Evolutionary conservation across 2,329 filamentous ascomycete genomes (phyloP).

Genomic region (Colletotrichum truncatum): DNA sequence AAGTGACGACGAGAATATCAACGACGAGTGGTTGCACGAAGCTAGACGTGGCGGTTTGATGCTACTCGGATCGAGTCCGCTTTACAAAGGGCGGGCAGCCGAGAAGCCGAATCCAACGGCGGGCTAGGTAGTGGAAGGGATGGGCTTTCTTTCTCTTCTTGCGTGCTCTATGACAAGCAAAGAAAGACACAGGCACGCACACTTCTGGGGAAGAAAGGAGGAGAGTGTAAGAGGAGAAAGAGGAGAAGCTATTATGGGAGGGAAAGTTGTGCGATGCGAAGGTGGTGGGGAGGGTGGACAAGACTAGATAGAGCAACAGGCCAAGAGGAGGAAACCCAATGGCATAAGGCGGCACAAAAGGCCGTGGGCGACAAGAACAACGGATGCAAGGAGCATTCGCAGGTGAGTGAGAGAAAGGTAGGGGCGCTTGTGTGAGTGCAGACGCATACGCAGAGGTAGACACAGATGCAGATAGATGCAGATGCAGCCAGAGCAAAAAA

Average conservation of each 20-base stretch:
- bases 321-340: neutral
- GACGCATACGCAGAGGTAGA: slow-evolving; percentile 9
- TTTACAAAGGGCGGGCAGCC: neutral
- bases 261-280: slow-evolving; percentile 10
- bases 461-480: slow-evolving; percentile 2
- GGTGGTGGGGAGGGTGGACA: slow-evolving; percentile 1
- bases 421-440: too few relatives aligned
- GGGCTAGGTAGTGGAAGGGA: neutral
- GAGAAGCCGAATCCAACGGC: slow-evolving; percentile 1
- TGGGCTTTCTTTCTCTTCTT: too few relatives aligned
- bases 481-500: slow-evolving; percentile 19
- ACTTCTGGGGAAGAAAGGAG: neutral
- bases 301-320: neutral
- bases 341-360: slow-evolving; percentile 9
- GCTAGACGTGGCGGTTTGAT: neutral
- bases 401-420: too few relatives aligned
- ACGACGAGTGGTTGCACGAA: neutral
- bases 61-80: neutral
- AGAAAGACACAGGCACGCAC: neutral
- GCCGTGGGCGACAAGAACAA: neutral
- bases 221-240: neutral
- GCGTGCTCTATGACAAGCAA: too few relatives aligned
- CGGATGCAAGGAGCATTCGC: neutral
- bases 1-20: neutral
- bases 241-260: slow-evolving; percentile 6